Conservation (phyloP, 75 land plant genomes). For the Selaginella tamariscina region DNA sequence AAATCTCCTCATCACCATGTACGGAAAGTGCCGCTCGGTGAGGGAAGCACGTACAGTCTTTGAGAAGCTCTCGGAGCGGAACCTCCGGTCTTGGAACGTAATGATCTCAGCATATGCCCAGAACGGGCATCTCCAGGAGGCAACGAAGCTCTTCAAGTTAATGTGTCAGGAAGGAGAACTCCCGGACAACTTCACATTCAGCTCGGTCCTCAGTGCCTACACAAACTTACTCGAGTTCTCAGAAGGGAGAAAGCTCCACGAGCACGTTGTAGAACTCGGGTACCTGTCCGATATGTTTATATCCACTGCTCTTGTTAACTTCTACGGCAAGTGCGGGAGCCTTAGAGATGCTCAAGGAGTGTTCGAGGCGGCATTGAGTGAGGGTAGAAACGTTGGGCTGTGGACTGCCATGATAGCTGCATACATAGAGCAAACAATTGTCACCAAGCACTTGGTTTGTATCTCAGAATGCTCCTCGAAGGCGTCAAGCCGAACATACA, state of each 20-base stretch:
- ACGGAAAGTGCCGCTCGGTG: constrained; percentile 10
- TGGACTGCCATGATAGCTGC: background rate
- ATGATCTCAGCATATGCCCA: constrained; percentile 36
- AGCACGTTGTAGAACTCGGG: background rate
- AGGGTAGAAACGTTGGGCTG: background rate
- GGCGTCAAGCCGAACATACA: background rate
- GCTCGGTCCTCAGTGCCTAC: constrained; percentile 27
- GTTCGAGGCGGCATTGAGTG: background rate
- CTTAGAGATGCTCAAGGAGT: background rate
- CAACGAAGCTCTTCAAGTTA: constrained; percentile 22
- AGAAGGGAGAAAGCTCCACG: background rate
- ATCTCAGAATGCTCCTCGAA: background rate
- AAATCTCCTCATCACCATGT: constrained; percentile 9
- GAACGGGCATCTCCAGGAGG: constrained; percentile 26
- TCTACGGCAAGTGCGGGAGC: background rate
- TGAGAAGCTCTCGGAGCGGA: constrained; percentile 4
- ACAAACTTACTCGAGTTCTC: constrained; percentile 1
- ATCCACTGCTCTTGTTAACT: background rate
- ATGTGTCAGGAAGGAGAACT: constrained; percentile 19
- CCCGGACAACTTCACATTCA: constrained; percentile 34
- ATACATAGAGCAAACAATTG: background rate
- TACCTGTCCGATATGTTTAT: background rate
- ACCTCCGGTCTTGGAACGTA: constrained; percentile 23
- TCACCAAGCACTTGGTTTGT: background rate
- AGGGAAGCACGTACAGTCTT: constrained; percentile 11